These are phyloP conservation scores for Phylloporus sp. DNA, from an alignment of 1,284 basidiomycete genomes.

Conservation along the genomic window DNA sequence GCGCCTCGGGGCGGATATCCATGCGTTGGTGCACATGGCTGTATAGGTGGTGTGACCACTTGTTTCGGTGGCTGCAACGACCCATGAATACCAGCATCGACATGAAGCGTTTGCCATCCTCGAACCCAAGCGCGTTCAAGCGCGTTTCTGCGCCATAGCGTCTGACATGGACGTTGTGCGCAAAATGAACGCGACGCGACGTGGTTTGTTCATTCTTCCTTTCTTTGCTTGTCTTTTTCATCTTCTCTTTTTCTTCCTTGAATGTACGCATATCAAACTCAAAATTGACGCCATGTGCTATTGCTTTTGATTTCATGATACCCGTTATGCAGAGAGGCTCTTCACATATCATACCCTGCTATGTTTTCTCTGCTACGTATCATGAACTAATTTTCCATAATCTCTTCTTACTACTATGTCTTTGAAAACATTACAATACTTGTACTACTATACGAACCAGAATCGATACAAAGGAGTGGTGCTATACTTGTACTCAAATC, in stretches of 20 bases:
- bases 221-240: neutral
- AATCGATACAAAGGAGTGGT: constrained; percentile 12
- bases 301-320: constrained; percentile 17
- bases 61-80: constrained; percentile 18
- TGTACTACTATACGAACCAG: constrained; percentile 22
- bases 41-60: constrained; percentile 18
- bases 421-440: constrained; percentile 21
- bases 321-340: constrained; percentile 11
- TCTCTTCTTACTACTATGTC: neutral
- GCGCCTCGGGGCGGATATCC: constrained; percentile 31
- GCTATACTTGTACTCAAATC: neutral
- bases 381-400: constrained; percentile 5
- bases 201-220: neutral
- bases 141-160: constrained; percentile 12
- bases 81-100: neutral
- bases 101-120: constrained; percentile 3
- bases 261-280: constrained; percentile 1
- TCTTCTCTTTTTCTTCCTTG: neutral
- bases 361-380: constrained; percentile 14
- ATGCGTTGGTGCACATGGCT: constrained; percentile 38
- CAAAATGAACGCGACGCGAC: neutral
- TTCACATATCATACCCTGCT: constrained; percentile 6
- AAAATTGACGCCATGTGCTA: constrained; percentile 11
- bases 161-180: neutral
- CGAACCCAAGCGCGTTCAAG: constrained; percentile 12